Percentiles rank a stretch among this genome's conserved stretches.
Evolutionary conservation across 345 rosid genomes (phyloP).

Genomic region (Camelina hispida): DNA sequence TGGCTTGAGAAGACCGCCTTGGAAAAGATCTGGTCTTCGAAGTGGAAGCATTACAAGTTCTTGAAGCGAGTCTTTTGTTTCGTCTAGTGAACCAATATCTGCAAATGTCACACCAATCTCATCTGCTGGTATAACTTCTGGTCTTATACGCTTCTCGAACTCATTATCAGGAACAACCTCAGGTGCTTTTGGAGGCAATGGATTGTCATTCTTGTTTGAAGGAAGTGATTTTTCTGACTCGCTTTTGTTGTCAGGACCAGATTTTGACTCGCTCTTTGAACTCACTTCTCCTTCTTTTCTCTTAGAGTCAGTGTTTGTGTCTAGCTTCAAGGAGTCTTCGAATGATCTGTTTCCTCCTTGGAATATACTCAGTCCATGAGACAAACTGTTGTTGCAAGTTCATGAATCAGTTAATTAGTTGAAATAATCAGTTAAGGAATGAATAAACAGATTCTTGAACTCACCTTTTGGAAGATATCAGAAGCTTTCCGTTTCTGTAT

Average conservation of each 20-base stretch:
- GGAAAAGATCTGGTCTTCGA: conserved; percentile 92
- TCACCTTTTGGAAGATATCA: conserved; percentile 87
- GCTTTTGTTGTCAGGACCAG: conserved; percentile 58
- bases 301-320: conserved; percentile 78
- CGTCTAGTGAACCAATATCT: conserved; percentile 91
- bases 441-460: neutral
- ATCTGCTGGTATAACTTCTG: conserved; percentile 91
- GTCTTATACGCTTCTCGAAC: conserved; percentile 91
- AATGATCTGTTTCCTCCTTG: conserved; percentile 70
- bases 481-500: conserved; percentile 93
- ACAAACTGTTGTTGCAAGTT: conserved; percentile 67
- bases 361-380: conserved; percentile 89
- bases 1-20: conserved; percentile 95
- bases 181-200: conserved; percentile 64
- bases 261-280: conserved; percentile 67
- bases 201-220: conserved; percentile 70
- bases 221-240: conserved; percentile 69
- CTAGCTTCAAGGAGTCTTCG: conserved; percentile 72
- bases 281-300: conserved; percentile 54
- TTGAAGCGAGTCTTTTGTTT: conserved; percentile 91
- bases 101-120: conserved; percentile 97
- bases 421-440: neutral
- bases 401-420: conserved; percentile 19
- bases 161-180: conserved; percentile 93
- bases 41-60: conserved; percentile 99